Base-by-base conservation (phyloP, 768 basidiomycete species). In the Neoboletus magnificus region DNA sequence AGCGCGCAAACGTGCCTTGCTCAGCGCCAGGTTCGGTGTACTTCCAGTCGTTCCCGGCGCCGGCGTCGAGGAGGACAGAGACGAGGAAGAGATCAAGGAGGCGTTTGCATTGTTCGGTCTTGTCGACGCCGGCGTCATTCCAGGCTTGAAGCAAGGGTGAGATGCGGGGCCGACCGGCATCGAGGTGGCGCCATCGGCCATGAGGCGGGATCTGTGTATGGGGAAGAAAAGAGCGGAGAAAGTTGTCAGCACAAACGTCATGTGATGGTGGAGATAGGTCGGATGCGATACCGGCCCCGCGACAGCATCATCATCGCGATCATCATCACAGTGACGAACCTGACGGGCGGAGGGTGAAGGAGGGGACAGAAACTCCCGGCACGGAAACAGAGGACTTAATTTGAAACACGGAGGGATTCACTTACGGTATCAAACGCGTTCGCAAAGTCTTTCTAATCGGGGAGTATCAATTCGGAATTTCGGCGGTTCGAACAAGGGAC, bases 1-100 rank as follows among this genome's bases (percentile, higher is more conserved):
- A 94, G 62, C 88, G 79, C 49, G 74, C 66, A 69, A 84, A 93
- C 0, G 70, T 75, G 54, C 76, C 74, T 53, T 76, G 64, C 0
- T 80, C 82, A 3, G 5, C 4, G 0, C 67, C 73, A 6, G 77
- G 69, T 54, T 95, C 93, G 8, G 73, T 77, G 71, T 88, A 98
- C 12, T 71, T 71, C 95, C 95, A 98, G 1, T 73, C 64, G 53
- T 82, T 86, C 0, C 95, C 96, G 0, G 95, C 96, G 1, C 95
- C 95, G 0, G 95, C 96, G 63, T 98, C 96, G 35, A 99, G 83
- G 15, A 98, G 79, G 9, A 98, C 96, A 12, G 93, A 93, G 30
- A 92, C 89, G 51, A 86, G 73, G 74, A 94, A 95, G 39, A 97
- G 82, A 73, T 98, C 96, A 67, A 98, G 78, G 33, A 93, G 77